Evolutionary conservation across 192 early-diverging fungal genomes (phyloP), one percentile per base, ranked within the genome.

Genomic region (Endogone sp.): DNA sequence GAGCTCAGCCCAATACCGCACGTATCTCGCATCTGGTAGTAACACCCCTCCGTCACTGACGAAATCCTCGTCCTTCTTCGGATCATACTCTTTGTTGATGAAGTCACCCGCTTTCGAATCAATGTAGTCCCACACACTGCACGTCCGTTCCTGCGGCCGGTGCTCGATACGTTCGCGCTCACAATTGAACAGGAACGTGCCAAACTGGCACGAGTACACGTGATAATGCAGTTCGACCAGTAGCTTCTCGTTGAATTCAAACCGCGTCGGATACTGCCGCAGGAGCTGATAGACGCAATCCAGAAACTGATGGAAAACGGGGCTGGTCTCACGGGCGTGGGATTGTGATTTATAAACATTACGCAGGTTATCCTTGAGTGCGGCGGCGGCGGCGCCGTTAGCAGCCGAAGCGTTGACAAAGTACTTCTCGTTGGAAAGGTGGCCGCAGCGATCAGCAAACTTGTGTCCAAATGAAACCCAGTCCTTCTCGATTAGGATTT

Each of bases 391-490:
- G 60, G 73, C 67, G 31, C 72, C 72, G 27, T 81, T 83, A 13
- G 79, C 77, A 64, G 76, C 76, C 2, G 82, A 75, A 8, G 80
- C 71, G 21, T 78, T 79, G 9, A 90, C 79, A 77, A 89, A 90
- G 61, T 84, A 83, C 64, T 85, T 85, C 30, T 92, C 89, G 56
- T 91, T 89, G 27, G 91, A 88, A n/a, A 92, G 75, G 71, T 95
- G 95, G 1, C 95, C 97, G 66, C 93, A 92, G 16, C 97, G 89
- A 78, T 94, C 91, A 28, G 88, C 82, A 74, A 99, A 99, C 72
- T 99, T 97, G 82, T 94, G 92, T 29, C 97, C 97, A 85, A 97
- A 97, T 21, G 94, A 91, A 25, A 95, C 85, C 97, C 97, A 99
- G 69, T 99, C 97, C 75, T 99, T 99, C 75, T 96, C 95, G 24